A percentile compares a stretch with the other conserved stretches of the same genome.
Evolutionary conservation across 108 stramenopile genomes (phyloP).

Genomic region (Pseudonitzschia multiseries): DNA sequence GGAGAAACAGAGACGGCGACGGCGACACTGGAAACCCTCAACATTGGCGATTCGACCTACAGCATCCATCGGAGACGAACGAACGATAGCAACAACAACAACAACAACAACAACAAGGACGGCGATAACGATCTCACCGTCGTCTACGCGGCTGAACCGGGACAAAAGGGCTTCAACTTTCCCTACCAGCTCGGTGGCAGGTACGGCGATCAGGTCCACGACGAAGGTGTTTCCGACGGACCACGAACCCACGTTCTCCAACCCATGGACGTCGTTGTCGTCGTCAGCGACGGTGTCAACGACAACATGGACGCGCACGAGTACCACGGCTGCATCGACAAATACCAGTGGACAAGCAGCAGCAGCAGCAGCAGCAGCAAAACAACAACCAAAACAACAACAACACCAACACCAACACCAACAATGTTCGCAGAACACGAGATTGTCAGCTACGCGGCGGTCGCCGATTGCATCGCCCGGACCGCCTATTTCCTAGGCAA

Average conservation of each 20-base stretch:
- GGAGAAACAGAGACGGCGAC: too few species aligned
- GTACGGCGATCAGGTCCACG: slow-evolving; percentile 27
- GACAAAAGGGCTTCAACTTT: slow-evolving; percentile 37
- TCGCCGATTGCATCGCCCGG: slow-evolving; percentile 37
- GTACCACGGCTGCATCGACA: slow-evolving; percentile 26
- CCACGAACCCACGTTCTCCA: slow-evolving; percentile 13
- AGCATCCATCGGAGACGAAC: slow-evolving; percentile 28
- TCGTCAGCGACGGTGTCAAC: slow-evolving; percentile 31
- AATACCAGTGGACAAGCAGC: background rate
- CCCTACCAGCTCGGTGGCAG: slow-evolving; percentile 34
- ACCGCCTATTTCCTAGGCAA: slow-evolving; percentile 27
- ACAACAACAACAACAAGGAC: background rate
- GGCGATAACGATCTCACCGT: slow-evolving; percentile 1
- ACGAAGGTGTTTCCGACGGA: slow-evolving; percentile 9
- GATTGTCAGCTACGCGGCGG: slow-evolving; percentile 4
- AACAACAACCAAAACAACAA: too few species aligned
- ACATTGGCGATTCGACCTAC: slow-evolving; percentile 37
- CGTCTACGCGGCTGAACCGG: slow-evolving; percentile 25
- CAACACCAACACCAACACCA: background rate
- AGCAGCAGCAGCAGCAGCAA: too few species aligned
- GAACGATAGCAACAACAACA: too few species aligned
- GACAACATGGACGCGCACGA: slow-evolving; percentile 26
- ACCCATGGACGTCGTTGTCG: slow-evolving; percentile 25
- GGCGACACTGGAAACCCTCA: slow-evolving; percentile 19
- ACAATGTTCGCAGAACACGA: background rate